phyloP scores from a whole-genome alignment of 352 stramenopile species.

The Sclerospora graminicola region DNA sequence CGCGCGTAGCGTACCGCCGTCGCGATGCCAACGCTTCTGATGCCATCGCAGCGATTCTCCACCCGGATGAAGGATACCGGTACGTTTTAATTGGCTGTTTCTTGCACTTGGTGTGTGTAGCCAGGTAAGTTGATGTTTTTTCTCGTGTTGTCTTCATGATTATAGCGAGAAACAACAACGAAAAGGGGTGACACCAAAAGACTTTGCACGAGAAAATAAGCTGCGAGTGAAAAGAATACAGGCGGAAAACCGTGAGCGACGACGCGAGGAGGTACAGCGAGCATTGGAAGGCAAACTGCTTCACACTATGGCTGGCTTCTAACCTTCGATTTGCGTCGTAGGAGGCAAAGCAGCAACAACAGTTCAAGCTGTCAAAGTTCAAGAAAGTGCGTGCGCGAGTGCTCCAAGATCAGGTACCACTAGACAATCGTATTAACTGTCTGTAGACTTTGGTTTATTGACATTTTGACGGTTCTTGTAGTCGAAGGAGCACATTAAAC shows the following conservation, averaged over 20 bases:
- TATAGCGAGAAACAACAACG: constrained; percentile 47
- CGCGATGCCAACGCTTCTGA: constrained; percentile 65
- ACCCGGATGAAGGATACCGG: constrained; percentile 51
- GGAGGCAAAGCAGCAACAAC: constrained; percentile 26
- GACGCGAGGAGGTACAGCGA: constrained; percentile 28
- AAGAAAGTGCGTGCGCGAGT: constrained; percentile 44
- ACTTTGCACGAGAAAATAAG: constrained; percentile 62
- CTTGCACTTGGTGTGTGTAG: too few relatives aligned
- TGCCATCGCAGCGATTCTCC: constrained; percentile 46
- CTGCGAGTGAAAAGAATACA: constrained; percentile 51
- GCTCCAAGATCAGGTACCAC: constrained; percentile 9
- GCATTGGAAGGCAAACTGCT: too few relatives aligned
- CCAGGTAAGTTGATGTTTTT: neutral
- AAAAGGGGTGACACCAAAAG: constrained; percentile 37
- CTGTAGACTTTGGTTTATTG: too few relatives aligned
- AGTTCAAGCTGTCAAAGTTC: constrained; percentile 62
- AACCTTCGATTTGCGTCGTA: too few relatives aligned
- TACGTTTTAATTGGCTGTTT: constrained; percentile 4
- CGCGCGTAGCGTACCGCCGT: constrained; percentile 31
- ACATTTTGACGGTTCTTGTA: constrained; percentile 3
- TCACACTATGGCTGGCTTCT: too few relatives aligned
- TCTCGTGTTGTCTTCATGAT: neutral
- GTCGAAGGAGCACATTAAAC: constrained; percentile 9
- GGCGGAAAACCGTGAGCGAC: constrained; percentile 42
- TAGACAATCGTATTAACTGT: neutral